A percentile compares a stretch with the other conserved stretches of the same genome.
Evolutionary conservation across 805 yeast genomes (phyloP).

Genomic region (Myxozyma neglecta): DNA sequence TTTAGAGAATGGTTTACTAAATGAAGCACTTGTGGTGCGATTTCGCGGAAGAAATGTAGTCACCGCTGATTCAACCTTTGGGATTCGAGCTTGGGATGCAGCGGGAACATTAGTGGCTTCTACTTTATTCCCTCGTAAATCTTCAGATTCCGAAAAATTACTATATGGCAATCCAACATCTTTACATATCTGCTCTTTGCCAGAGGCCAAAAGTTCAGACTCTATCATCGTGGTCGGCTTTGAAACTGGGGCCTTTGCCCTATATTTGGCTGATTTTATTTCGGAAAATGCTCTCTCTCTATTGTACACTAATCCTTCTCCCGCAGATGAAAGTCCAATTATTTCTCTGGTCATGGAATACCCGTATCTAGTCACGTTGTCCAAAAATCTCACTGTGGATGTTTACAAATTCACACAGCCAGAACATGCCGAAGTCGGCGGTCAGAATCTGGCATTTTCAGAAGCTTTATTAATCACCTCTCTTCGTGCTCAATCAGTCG

Average conservation of each 20-base stretch:
- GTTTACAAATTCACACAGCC: conserved; percentile 1
- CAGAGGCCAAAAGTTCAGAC: neutral
- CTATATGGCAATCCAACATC: neutral
- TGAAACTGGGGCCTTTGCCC: conserved; percentile 15
- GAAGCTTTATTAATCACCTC: conserved; percentile 3
- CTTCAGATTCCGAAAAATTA: neutral
- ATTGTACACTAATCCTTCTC: conserved; percentile 7
- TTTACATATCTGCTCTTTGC: neutral
- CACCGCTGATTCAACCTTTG: conserved; percentile 14
- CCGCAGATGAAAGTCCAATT: neutral
- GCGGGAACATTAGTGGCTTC: conserved; percentile 5
- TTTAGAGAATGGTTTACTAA: neutral
- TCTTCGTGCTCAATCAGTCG: conserved; percentile 8
- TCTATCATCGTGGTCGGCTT: conserved; percentile 18
- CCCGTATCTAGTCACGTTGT: conserved; percentile 21
- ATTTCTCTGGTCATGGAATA: conserved; percentile 6
- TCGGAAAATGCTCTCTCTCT: neutral
- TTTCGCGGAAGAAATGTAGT: conserved; percentile 14
- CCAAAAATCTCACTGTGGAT: conserved; percentile 1
- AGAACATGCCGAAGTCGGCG: neutral
- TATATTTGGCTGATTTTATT: neutral
- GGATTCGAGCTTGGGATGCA: conserved; percentile 18
- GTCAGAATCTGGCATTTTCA: neutral
- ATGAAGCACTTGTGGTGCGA: conserved; percentile 17
- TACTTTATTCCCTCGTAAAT: neutral